Evolutionary conservation across 805 yeast species (phyloP).

Genomic region (Candida takata): DNA sequence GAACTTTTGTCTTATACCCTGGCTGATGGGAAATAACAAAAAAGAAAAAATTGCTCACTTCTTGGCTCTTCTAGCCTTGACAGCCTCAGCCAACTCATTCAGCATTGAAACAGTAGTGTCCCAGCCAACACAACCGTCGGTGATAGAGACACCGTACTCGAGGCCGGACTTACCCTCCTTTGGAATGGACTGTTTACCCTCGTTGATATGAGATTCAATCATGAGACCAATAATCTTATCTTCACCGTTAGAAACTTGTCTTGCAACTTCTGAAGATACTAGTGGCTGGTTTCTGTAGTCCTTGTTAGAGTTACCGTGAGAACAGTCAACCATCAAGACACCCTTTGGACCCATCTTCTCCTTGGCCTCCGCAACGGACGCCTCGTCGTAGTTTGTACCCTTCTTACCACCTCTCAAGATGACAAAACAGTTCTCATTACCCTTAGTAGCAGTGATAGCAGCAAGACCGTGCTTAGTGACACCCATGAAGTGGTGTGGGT

Average conservation of each 20-base stretch:
- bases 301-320: constrained; percentile 95
- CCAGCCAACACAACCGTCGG: constrained; percentile 95
- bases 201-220: constrained; percentile 90
- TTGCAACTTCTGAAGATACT: constrained; percentile 77
- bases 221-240: constrained; percentile 79
- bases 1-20: background rate
- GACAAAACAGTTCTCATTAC: constrained; percentile 90
- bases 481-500: constrained; percentile 92
- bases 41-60: too few species aligned
- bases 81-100: constrained; percentile 73
- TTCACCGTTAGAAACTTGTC: constrained; percentile 79
- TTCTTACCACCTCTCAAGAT: constrained; percentile 93
- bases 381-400: constrained; percentile 88
- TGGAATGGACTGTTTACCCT: constrained; percentile 87
- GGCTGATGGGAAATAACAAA: too few species aligned
- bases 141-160: constrained; percentile 92
- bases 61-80: constrained; percentile 64
- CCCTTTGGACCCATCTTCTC: constrained; percentile 43
- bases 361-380: constrained; percentile 70
- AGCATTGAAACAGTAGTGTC: constrained; percentile 81
- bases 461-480: constrained; percentile 97
- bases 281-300: constrained; percentile 93
- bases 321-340: constrained; percentile 89
- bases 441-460: constrained; percentile 93
- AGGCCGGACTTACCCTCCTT: constrained; percentile 69